Evolutionary conservation across 768 basidiomycete genomes (phyloP), one percentile per base, ranked within the genome.

Genomic region (Hypsizygus marmoreus): DNA sequence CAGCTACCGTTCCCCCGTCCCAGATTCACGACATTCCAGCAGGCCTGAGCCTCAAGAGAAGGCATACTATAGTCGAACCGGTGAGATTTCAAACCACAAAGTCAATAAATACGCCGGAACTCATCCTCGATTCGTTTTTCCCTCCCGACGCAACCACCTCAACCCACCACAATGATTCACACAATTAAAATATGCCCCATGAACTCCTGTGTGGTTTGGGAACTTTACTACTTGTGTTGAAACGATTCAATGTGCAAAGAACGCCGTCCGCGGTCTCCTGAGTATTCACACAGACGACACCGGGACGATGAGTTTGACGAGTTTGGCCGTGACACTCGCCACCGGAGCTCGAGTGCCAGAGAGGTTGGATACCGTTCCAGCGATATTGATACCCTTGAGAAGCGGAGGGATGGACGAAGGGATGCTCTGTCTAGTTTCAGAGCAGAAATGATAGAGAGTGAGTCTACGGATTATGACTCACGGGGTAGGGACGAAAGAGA

Each of bases 41-140:
- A 31, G 23, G 35, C 24, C 7, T 24, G 24, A 17, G 13, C 36
- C 14, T n/a, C 20, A 23, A 10, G 22, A 32, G 4, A 29, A 36
- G 4, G 40, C 23, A 19, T 31, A 49, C 17, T 32, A 34, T 20
- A 19, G 29, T 25, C 54, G 37, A 33, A 31, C 42, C 40, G 54
- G 54, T 55, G 54, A 55, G 54, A 52, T 32, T 37, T 19, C n/a
- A n/a, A n/a, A n/a, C n/a, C n/a, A 17, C 6, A 4, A 28, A 23
- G 25, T 22, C 16, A 13, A 11, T 13, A 24, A 7, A 10, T 16
- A 25, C 40, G 25, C 6, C 11, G 24, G 25, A n/a, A 49, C 51
- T 43, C 43, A 44, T 45, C 19, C 53, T 49, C 41, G 32, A 22
- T 34, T 30, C 17, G 20, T 40, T 38, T 37, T 41, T 22, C 42